Conservation (phyloP, 306 rosid genomes). For the Prunus campanulata region DNA sequence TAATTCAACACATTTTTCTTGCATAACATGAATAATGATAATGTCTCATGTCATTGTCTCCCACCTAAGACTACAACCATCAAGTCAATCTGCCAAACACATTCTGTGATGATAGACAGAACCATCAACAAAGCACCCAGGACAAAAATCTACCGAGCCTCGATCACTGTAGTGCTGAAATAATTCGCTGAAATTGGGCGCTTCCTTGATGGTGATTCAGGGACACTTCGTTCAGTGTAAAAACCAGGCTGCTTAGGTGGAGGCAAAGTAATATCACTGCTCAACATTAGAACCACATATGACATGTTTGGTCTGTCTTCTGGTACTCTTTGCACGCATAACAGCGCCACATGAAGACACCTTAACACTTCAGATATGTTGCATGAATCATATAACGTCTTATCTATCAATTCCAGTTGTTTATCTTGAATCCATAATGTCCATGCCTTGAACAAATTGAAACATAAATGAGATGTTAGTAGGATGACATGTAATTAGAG, state of each 20-base stretch:
- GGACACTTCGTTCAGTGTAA: background rate
- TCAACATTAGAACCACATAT: conserved; percentile 20
- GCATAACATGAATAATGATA: too few species aligned
- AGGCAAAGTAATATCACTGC: conserved; percentile 16
- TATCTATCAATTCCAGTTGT: conserved; percentile 6
- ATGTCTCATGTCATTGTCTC: too few species aligned
- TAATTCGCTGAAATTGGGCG: background rate
- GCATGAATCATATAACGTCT: background rate
- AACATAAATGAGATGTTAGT: too few species aligned
- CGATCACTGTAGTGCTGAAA: background rate
- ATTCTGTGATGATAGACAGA: background rate
- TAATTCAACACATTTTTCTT: too few species aligned
- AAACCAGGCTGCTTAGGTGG: conserved; percentile 21
- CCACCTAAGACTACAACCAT: too few species aligned
- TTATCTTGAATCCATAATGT: conserved; percentile 17
- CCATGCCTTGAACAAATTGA: conserved; percentile 19
- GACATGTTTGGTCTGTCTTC: conserved; percentile 31
- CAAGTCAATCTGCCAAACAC: background rate
- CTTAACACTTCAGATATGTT: conserved; percentile 2
- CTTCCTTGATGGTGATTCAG: background rate
- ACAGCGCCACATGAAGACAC: conserved; percentile 18
- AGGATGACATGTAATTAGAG: too few species aligned
- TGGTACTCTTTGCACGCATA: conserved; percentile 16
- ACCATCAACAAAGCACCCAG: background rate
- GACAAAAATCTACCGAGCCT: background rate